These are phyloP conservation scores for Earliella scabrosa DNA, from an alignment of 1,284 basidiomycete genomes.

Conservation along the genomic window DNA sequence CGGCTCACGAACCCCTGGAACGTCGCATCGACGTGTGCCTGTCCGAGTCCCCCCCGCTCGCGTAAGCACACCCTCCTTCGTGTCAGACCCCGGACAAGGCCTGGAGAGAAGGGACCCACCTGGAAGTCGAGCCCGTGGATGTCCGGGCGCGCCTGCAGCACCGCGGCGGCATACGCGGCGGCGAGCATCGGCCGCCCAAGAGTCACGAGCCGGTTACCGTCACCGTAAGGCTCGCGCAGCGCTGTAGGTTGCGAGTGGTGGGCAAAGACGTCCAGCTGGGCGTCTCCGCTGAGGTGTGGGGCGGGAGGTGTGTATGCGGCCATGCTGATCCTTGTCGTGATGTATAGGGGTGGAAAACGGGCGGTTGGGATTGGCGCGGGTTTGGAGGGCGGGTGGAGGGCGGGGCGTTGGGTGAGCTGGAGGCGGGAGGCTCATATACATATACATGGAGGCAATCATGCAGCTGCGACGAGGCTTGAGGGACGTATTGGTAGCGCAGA, in stretches of 20 bases:
- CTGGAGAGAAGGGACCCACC: background rate
- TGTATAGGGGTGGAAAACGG: too few species aligned
- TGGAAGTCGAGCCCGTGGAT: background rate
- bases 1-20: background rate
- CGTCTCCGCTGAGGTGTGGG: constrained; percentile 7
- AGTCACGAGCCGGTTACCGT: background rate
- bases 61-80: background rate
- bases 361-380: too few species aligned
- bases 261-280: constrained; percentile 7
- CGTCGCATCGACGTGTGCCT: background rate
- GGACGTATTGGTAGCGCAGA: too few species aligned
- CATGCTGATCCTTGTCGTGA: too few species aligned
- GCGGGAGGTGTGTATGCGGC: constrained; percentile 4
- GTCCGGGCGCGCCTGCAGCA: background rate
- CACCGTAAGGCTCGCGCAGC: constrained; percentile 1
- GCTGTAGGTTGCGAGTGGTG: constrained; percentile 1
- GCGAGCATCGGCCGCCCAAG: constrained; percentile 1
- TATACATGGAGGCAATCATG: too few species aligned
- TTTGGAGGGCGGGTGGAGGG: too few species aligned
- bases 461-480: too few species aligned
- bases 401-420: too few species aligned
- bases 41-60: too few species aligned
- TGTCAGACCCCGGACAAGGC: too few species aligned
- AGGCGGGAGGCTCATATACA: too few species aligned
- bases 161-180: constrained; percentile 1